These are phyloP conservation scores for Boechera stricta DNA, from an alignment of 345 rosid species.

Conservation along the genomic window DNA sequence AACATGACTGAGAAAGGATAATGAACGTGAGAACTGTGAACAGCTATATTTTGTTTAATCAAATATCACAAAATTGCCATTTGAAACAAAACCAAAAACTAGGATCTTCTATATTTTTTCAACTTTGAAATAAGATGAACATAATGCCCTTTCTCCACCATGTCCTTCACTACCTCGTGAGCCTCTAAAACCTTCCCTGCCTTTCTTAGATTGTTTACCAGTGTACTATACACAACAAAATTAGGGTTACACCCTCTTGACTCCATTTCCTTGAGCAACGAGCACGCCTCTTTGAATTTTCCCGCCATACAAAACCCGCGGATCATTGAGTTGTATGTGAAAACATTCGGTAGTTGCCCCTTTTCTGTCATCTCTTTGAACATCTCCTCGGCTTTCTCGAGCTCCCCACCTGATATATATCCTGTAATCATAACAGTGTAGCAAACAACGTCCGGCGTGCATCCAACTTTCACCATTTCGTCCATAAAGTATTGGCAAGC, in stretches of 20 bases:
- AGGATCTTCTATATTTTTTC: conserved; percentile 42
- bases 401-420: conserved; percentile 65
- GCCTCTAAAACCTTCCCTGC: conserved; percentile 86
- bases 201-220: conserved; percentile 60
- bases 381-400: conserved; percentile 70
- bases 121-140: conserved; percentile 49
- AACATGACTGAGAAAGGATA: neutral
- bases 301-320: conserved; percentile 82
- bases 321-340: conserved; percentile 86
- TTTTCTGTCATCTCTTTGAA: conserved; percentile 69
- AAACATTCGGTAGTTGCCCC: conserved; percentile 82
- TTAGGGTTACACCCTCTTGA: conserved; percentile 85
- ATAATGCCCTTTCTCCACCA: conserved; percentile 79
- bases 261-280: conserved; percentile 82
- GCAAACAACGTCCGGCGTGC: conserved; percentile 79
- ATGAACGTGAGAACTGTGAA: neutral
- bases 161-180: conserved; percentile 62
- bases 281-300: conserved; percentile 70
- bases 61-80: conserved; percentile 11
- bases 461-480: conserved; percentile 72
- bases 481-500: conserved; percentile 82
- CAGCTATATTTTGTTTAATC: conserved; percentile 1
- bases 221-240: conserved; percentile 79
- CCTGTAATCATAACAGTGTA: conserved; percentile 89
- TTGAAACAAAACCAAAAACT: conserved; percentile 17